These are phyloP conservation scores for Trifolium repens DNA, from an alignment of 306 rosid genomes.

Conservation along the genomic window DNA sequence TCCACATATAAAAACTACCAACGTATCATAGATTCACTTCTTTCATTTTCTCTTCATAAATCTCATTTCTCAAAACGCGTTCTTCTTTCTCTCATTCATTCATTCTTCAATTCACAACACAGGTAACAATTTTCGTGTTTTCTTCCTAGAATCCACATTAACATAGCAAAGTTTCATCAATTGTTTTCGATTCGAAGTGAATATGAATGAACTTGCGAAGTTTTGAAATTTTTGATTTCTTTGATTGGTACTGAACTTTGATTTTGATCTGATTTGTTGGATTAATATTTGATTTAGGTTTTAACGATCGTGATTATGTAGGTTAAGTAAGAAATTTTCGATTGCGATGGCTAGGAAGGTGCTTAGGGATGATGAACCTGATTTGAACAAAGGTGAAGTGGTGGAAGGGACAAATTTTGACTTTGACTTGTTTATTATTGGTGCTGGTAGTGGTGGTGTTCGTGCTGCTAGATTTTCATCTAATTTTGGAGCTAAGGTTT, in stretches of 20 bases:
- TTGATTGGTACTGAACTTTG: neutral
- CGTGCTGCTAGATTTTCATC: conserved; percentile 92
- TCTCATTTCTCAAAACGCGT: too few species aligned
- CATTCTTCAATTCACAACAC: too few species aligned
- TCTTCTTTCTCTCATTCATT: too few species aligned
- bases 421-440: conserved; percentile 86
- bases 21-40: too few species aligned
- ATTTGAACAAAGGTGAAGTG: conserved; percentile 47
- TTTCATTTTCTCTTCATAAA: too few species aligned
- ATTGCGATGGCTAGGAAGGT: conserved; percentile 84
- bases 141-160: too few species aligned
- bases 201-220: too few species aligned
- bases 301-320: too few species aligned
- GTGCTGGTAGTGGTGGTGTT: conserved; percentile 99
- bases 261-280: neutral
- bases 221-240: neutral
- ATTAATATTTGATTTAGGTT: too few species aligned
- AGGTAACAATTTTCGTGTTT: too few species aligned
- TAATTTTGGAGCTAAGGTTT: conserved; percentile 84
- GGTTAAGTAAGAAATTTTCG: conserved; percentile 28
- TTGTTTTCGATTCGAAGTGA: neutral
- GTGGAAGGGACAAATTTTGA: conserved; percentile 58
- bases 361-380: conserved; percentile 74
- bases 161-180: too few species aligned
- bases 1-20: too few species aligned